A percentile compares a stretch with the other conserved stretches of the same genome.
Conservation (phyloP, 306 rosid genomes). For the Acacia confusa region DNA sequence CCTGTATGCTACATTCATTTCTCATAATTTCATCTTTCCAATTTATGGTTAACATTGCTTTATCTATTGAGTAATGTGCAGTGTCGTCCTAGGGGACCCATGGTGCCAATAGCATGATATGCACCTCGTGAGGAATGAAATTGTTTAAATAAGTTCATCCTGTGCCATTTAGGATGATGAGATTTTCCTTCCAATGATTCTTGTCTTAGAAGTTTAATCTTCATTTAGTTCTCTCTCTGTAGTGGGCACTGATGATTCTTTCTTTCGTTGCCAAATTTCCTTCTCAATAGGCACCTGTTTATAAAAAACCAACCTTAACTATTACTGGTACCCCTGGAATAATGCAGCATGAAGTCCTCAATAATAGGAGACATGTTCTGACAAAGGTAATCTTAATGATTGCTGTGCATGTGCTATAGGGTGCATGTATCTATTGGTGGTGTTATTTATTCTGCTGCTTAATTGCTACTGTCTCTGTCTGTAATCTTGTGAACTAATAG, state of each 20-base stretch:
- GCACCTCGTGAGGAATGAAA: background rate
- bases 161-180: background rate
- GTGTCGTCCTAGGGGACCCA: background rate
- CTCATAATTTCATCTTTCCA: background rate
- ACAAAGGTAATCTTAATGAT: conserved; percentile 63
- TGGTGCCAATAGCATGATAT: background rate
- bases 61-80: conserved; percentile 5
- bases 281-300: conserved; percentile 63
- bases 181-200: conserved; percentile 14
- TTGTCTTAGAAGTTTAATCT: conserved; percentile 14
- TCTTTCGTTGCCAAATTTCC: conserved; percentile 15
- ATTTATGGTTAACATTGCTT: background rate
- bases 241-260: conserved; percentile 17
- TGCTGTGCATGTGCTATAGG: background rate
- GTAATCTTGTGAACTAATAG: conserved; percentile 25
- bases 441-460: background rate
- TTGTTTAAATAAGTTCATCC: background rate
- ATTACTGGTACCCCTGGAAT: conserved; percentile 77
- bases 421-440: background rate
- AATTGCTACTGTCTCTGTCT: background rate
- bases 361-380: conserved; percentile 77
- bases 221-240: conserved; percentile 18
- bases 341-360: conserved; percentile 82
- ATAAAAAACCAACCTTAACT: conserved; percentile 66
- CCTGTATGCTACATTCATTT: conserved; percentile 53